These are phyloP conservation scores for Aspergillus indologenus DNA, from an alignment of 495 filamentous ascomycete genomes.

Conservation along the genomic window DNA sequence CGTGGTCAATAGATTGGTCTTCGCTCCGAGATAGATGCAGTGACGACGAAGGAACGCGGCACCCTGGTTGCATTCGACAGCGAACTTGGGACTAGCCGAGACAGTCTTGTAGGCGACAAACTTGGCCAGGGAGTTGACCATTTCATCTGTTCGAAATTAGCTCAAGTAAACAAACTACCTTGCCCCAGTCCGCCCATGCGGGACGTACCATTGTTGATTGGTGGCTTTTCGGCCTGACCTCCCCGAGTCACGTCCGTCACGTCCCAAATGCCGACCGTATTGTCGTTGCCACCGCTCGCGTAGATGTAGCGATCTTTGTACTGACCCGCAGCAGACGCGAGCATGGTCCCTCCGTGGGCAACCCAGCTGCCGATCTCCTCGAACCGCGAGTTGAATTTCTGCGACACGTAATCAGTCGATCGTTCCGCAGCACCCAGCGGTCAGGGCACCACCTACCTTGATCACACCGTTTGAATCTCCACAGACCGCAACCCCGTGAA, in stretches of 20 bases:
- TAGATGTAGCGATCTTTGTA: constrained; percentile 69
- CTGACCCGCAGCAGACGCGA: constrained; percentile 76
- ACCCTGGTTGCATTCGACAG: constrained; percentile 86
- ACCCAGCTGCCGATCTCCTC: constrained; percentile 79
- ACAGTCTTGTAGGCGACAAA: constrained; percentile 89
- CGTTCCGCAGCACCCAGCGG: background rate
- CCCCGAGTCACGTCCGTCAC: constrained; percentile 56
- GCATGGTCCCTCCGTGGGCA: constrained; percentile 79
- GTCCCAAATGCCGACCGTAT: constrained; percentile 84
- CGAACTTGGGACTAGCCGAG: constrained; percentile 76
- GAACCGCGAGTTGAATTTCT: constrained; percentile 87
- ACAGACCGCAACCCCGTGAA: constrained; percentile 79
- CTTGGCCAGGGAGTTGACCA: constrained; percentile 76
- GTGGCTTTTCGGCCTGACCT: constrained; percentile 37
- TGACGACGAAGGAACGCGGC: constrained; percentile 84
- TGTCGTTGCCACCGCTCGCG: constrained; percentile 94
- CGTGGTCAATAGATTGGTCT: constrained; percentile 79
- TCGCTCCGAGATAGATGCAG: constrained; percentile 86
- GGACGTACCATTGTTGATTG: constrained; percentile 57
- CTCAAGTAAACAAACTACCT: background rate
- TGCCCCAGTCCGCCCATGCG: background rate
- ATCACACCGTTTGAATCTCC: constrained; percentile 76
- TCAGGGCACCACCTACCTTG: constrained; percentile 53
- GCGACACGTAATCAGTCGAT: constrained; percentile 8
- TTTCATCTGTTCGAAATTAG: constrained; percentile 54